Conservation (phyloP, 805 yeast genomes). For the Hanseniaspora lindneri region DNA sequence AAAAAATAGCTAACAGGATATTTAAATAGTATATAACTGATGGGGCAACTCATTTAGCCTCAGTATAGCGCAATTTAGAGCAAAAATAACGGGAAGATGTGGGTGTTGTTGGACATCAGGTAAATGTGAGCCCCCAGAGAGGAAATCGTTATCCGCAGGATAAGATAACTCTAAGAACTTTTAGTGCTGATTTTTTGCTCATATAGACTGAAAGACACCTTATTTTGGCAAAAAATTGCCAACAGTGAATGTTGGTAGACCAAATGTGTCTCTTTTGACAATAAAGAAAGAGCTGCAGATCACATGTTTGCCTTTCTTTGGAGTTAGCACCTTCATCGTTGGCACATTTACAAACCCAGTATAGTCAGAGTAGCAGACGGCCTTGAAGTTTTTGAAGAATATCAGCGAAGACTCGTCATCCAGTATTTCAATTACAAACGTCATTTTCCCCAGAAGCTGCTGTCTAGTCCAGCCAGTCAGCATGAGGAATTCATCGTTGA, state of each 20-base stretch:
- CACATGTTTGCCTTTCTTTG: constrained; percentile 38
- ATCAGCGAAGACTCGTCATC: constrained; percentile 80
- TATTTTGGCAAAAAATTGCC: constrained; percentile 81
- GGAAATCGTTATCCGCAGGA: too few species aligned
- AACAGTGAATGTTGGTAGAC: constrained; percentile 91
- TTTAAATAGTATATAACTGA: too few species aligned
- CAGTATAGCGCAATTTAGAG: too few species aligned
- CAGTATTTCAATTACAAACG: constrained; percentile 67
- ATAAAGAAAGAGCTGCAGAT: constrained; percentile 86
- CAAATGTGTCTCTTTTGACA: constrained; percentile 84
- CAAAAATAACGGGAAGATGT: too few species aligned
- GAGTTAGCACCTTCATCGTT: constrained; percentile 66
- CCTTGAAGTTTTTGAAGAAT: constrained; percentile 73
- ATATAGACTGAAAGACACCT: too few species aligned
- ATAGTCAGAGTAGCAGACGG: constrained; percentile 83
- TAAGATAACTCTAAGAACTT: too few species aligned
- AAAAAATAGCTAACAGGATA: too few species aligned
- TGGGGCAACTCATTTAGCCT: too few species aligned
- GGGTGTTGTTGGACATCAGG: too few species aligned
- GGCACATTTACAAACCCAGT: constrained; percentile 82
- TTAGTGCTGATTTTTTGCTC: too few species aligned
- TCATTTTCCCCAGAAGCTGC: constrained; percentile 51
- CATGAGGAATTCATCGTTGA: constrained; percentile 84
- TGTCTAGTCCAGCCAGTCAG: constrained; percentile 82
- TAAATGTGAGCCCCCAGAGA: too few species aligned